Conservation (phyloP, 768 basidiomycete genomes). For the Lentinula lateritia region DNA sequence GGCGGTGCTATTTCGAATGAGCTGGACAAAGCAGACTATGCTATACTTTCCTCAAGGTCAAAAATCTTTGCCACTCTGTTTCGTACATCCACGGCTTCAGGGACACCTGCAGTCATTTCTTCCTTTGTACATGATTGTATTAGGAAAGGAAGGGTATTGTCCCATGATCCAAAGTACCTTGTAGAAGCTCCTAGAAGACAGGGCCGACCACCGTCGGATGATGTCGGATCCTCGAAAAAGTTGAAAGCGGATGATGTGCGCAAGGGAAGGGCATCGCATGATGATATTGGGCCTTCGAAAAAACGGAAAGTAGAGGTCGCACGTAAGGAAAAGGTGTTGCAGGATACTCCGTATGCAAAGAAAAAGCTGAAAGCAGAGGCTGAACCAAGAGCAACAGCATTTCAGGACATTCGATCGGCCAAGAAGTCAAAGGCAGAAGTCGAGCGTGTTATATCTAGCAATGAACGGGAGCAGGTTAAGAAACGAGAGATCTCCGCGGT, state of each 20-base stretch:
- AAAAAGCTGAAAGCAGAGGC: constrained; percentile 7
- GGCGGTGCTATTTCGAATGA: constrained; percentile 55
- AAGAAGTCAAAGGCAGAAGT: constrained; percentile 10
- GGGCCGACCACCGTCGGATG: constrained; percentile 1
- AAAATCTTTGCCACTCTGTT: constrained; percentile 45
- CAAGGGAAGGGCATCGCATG: constrained; percentile 8
- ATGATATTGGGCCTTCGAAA: neutral
- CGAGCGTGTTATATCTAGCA: neutral
- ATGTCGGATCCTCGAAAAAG: neutral
- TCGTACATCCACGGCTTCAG: constrained; percentile 24
- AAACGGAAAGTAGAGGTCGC: neutral
- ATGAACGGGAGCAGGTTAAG: neutral
- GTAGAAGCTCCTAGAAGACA: constrained; percentile 24
- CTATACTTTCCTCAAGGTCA: constrained; percentile 48
- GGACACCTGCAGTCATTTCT: constrained; percentile 44
- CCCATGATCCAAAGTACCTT: constrained; percentile 36
- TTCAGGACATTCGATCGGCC: constrained; percentile 2
- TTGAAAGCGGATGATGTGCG: too few species aligned
- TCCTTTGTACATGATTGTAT: constrained; percentile 52
- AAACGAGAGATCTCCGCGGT: neutral
- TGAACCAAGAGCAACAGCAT: constrained; percentile 10
- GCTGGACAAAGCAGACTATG: constrained; percentile 54
- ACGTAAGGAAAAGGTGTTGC: constrained; percentile 6
- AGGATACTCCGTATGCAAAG: constrained; percentile 2
- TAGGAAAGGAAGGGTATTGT: constrained; percentile 32